These are phyloP conservation scores for Thymus mandschuricus DNA, from an alignment of 257 asterid species.

Conservation along the genomic window DNA sequence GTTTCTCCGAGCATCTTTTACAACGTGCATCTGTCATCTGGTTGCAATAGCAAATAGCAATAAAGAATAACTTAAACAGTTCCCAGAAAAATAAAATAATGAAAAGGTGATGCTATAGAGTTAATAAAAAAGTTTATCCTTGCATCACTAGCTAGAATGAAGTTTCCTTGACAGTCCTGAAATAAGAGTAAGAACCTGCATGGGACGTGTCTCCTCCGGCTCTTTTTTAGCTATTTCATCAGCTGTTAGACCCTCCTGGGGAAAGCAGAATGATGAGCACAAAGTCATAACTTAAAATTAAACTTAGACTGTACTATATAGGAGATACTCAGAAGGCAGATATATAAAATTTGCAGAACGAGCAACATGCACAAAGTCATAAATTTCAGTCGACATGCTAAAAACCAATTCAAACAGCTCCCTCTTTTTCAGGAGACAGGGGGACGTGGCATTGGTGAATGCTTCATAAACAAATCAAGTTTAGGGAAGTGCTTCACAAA, in stretches of 20 bases:
- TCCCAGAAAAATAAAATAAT: neutral
- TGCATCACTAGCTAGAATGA: neutral
- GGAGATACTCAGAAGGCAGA: conserved; percentile 11
- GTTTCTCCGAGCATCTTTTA: conserved; percentile 65
- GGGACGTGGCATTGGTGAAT: neutral
- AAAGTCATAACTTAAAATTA: conserved; percentile 7
- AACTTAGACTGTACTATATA: conserved; percentile 10
- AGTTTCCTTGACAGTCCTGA: conserved; percentile 23
- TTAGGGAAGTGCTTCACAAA: neutral
- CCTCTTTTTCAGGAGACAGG: neutral
- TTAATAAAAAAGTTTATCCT: neutral
- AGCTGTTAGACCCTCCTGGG: conserved; percentile 88
- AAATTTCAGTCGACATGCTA: conserved; percentile 20
- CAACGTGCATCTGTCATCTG: conserved; percentile 97
- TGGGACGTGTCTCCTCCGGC: conserved; percentile 69
- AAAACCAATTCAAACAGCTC: neutral
- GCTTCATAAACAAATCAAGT: neutral
- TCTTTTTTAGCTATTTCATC: conserved; percentile 72
- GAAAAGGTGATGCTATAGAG: conserved; percentile 1
- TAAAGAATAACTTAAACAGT: neutral
- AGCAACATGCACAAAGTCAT: conserved; percentile 5
- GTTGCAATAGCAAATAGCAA: conserved; percentile 18
- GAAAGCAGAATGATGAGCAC: conserved; percentile 22
- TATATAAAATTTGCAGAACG: neutral
- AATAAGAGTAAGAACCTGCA: conserved; percentile 56